Percentiles rank a stretch among this genome's conserved stretches.
These are phyloP conservation scores for Chaetomium olivaceum DNA, from an alignment of 2,329 filamentous ascomycete genomes.

Conservation along the genomic window DNA sequence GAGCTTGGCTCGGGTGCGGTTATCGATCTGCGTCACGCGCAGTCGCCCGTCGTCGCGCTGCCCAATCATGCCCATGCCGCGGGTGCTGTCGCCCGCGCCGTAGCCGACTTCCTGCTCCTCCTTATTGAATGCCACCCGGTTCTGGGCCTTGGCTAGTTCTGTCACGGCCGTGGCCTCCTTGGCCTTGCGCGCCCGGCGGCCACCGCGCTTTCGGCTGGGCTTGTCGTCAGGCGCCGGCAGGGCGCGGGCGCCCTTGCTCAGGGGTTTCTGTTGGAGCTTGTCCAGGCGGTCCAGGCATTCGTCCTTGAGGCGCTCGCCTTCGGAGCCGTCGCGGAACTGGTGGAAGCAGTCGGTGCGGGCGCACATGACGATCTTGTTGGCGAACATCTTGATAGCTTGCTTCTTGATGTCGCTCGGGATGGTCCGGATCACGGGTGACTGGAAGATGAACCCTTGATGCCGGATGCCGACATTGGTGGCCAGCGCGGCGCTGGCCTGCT, in stretches of 20 bases:
- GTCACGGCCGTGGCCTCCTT: conserved; percentile 98
- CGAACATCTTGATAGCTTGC: conserved; percentile 92
- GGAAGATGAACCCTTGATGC: conserved; percentile 90
- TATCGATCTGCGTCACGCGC: conserved; percentile 84
- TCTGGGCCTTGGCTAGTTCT: conserved; percentile 92
- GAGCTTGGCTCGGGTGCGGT: conserved; percentile 88
- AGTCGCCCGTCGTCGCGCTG: conserved; percentile 85
- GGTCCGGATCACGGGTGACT: conserved; percentile 83
- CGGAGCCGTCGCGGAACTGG: conserved; percentile 75
- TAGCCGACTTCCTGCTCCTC: conserved; percentile 94
- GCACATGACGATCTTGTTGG: conserved; percentile 90
- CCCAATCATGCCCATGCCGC: conserved; percentile 94
- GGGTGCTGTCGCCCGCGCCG: conserved; percentile 79
- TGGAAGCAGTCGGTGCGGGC: conserved; percentile 87
- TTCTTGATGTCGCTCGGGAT: conserved; percentile 86
- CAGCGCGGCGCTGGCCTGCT: conserved; percentile 73
- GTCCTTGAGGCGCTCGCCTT: conserved; percentile 77
- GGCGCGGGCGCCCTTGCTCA: conserved; percentile 83
- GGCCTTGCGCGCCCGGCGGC: conserved; percentile 83
- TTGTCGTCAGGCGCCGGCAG: conserved; percentile 95
- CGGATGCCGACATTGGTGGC: conserved; percentile 90
- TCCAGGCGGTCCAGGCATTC: conserved; percentile 84
- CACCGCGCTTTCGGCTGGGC: conserved; percentile 87
- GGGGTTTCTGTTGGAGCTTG: conserved; percentile 87
- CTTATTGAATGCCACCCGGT: conserved; percentile 92